Percentiles rank a stretch among this genome's conserved stretches.
These are phyloP conservation scores for Dendryphion nanum DNA, from an alignment of 2,329 filamentous ascomycete genomes.

Conservation along the genomic window DNA sequence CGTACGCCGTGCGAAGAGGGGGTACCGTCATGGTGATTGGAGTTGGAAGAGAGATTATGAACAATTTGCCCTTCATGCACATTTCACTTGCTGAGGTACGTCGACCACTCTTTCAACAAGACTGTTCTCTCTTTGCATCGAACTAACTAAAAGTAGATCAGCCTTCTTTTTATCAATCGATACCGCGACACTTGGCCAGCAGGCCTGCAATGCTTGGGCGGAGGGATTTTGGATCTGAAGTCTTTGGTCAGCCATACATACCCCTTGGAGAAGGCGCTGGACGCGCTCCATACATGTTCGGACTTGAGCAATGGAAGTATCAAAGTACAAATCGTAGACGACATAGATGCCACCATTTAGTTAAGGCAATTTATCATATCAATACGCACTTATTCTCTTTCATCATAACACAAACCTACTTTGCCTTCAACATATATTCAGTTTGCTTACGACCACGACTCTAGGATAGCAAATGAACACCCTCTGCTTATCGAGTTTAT, in stretches of 20 bases:
- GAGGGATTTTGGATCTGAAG: conserved; percentile 61
- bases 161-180: conserved; percentile 69
- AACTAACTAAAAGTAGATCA: too few species aligned
- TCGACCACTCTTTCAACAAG: not conserved
- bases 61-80: conserved; percentile 68
- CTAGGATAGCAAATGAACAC: too few species aligned
- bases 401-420: too few species aligned
- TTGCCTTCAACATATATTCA: too few species aligned
- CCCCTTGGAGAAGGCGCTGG: conserved; percentile 59
- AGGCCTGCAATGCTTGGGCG: conserved; percentile 60
- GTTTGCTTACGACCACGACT: too few species aligned
- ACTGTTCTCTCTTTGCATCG: too few species aligned
- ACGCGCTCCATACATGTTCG: conserved; percentile 56
- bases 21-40: conserved; percentile 65
- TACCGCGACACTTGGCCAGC: conserved; percentile 70
- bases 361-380: too few species aligned
- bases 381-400: too few species aligned
- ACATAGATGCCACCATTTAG: conserved; percentile 18
- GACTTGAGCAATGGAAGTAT: conserved; percentile 56
- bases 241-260: conserved; percentile 63
- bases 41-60: conserved; percentile 61
- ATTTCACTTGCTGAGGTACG: conserved; percentile 58
- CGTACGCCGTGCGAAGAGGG: conserved; percentile 56
- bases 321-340: conserved; percentile 60
- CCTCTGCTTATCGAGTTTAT: too few species aligned